Evolutionary conservation across 352 stramenopile species (phyloP), one percentile per base, ranked within the genome.

Genomic region (Pelagophyceae sp.): DNA sequence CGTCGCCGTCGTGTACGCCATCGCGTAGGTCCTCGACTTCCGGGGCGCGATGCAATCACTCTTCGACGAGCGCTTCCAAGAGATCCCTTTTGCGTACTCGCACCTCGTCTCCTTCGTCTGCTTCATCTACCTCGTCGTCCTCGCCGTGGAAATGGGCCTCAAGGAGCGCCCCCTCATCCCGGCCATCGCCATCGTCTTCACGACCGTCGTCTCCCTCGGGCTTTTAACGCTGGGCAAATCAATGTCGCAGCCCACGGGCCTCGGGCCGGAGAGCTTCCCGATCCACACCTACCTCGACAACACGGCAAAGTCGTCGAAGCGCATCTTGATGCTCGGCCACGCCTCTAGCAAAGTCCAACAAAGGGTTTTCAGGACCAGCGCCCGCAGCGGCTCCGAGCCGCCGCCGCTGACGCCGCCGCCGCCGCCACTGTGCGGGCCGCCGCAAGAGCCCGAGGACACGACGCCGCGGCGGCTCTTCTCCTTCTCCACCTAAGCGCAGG

Each of bases 81-180:
- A 65, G 58, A 65, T 65, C 29, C 58, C 58, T 27, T 65, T 65
- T 27, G 58, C 58, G 15, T 65, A 65, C 29, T 65, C 58, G 23
- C 58, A 65, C 58, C 58, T 65, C 58, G 58, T 65, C 6, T 65
- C 58, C 58, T 65, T 65, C 58, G 58, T 65, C 58, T 65, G 58
- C 58, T 15, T 27, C 58, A 11, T 2, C 58, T 65, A 65, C 58
- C 58, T 65, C 58, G 3, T 65, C 58, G 58, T 65, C 58, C 29
- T 65, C 23, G 58, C 58, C 58, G 58, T 65, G 15, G 58, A 33
- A 15, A 65, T 65, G 58, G 58, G 58, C 29, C 58, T 65, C 6
- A 65, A 65, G 31, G 58, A 15, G 58, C 15, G 58, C 58, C 58
- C 31, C 58, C 5, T 65, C 58, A 32, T 65, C 29, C 58, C 58